Evolutionary conservation across 805 yeast genomes (phyloP).

Genomic region (Ogataea pini): DNA sequence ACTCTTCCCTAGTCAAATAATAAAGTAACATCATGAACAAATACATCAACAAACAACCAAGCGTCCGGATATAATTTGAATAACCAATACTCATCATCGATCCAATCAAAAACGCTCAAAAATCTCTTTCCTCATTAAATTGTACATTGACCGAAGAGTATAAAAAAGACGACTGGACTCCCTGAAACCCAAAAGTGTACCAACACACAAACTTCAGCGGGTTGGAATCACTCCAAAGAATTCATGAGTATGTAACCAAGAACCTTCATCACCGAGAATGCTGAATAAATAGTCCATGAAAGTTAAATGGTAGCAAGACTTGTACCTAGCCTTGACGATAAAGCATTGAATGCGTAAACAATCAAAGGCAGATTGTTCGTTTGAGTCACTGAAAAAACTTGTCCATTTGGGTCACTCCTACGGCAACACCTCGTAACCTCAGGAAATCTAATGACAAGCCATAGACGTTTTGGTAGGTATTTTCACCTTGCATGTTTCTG

Average conservation of each 20-base stretch:
- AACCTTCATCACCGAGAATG: background rate
- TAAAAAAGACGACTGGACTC: constrained; percentile 1
- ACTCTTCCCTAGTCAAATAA: constrained; percentile 1
- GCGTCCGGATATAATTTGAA: constrained; percentile 1
- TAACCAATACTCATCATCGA: constrained; percentile 7
- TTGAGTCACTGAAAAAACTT: background rate
- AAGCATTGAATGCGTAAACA: background rate
- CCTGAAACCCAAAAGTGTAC: constrained; percentile 5
- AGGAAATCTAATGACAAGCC: constrained; percentile 3
- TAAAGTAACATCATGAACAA: constrained; percentile 6
- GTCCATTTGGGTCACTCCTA: constrained; percentile 1
- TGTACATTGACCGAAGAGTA: constrained; percentile 6
- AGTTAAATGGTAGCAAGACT: constrained; percentile 6
- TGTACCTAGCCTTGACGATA: constrained; percentile 3
- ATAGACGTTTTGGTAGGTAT: constrained; percentile 5
- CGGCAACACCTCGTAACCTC: no score
- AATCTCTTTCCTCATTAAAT: constrained; percentile 3
- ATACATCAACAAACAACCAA: constrained; percentile 2
- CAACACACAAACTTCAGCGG: constrained; percentile 2
- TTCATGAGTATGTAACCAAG: constrained; percentile 2
- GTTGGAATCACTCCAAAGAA: background rate
- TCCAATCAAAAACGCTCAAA: constrained; percentile 5
- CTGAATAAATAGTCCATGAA: constrained; percentile 3
- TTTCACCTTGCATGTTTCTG: constrained; percentile 5
- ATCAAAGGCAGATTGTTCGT: constrained; percentile 2